Base-by-base conservation (phyloP, 2,329 filamentous ascomycete species). In the Fusarium sp. region DNA sequence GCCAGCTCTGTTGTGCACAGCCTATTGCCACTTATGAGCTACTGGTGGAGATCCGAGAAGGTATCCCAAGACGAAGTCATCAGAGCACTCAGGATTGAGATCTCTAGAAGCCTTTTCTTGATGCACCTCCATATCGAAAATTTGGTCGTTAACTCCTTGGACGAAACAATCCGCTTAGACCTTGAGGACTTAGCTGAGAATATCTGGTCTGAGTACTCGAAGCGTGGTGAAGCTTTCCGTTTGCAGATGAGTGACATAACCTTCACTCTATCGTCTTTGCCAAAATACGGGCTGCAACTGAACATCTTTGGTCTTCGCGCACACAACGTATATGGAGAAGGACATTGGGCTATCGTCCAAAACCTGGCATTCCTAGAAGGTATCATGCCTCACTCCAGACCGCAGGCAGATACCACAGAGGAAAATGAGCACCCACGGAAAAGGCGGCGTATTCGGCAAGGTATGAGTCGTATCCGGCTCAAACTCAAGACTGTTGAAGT, bases 131-230 rank as follows among this genome's bases (percentile, higher is more conserved):
- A 91, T 69, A 82, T 92, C 47, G 85, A 92, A 69, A 82, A 87
- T 62, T 76, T 92, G 32, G 78, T 86, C 27, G 77, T 80, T 43
- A 82, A 86, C 54, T 77, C 80, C 10, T 76, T 79, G 4, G 80
- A 81, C 70, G 78, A 75, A 60, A 77, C 73, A 58, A 79, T 84
- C 58, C 78, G 80, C 29, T 82, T 75, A 46, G 79, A 85, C 70
- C 58, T 97, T 8, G 88, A 91, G 68, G 86, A 87, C n/a, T 79
- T 98, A 3, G 77, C 90, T 34, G 90, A 94, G 46, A 84, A 86
- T 6, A 80, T 99, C n/a, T 91, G 91, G 82, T 82, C 82, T 11
- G 95, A 98, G 74, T 98, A 98, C 79, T 85, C 88, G 6, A 90
- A 85, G 69, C 87, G 94, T 65, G 84, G 89, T 38, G 89, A 92